phyloP scores from a whole-genome alignment of 2,329 filamentous ascomycete genomes.

The Stagonosporopsis vannaccii region DNA sequence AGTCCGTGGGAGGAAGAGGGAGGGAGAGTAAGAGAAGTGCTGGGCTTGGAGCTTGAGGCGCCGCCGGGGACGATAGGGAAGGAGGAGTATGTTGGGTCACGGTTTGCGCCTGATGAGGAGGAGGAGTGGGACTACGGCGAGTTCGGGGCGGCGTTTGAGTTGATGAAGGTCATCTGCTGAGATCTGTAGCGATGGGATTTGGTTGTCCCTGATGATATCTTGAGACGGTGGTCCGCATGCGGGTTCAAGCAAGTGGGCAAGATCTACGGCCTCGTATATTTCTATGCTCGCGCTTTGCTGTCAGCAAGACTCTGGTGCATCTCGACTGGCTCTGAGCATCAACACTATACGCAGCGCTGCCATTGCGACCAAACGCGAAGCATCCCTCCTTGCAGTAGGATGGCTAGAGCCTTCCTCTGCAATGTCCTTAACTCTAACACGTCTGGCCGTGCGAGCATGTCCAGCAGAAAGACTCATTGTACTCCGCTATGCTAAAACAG shows the following conservation, averaged over 20 bases:
- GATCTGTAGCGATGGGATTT: not conserved
- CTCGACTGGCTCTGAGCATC: not conserved
- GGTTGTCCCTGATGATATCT: not conserved
- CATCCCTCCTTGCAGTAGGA: not conserved
- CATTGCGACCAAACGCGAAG: not conserved
- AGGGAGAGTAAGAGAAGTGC: slow-evolving; percentile 26
- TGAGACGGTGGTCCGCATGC: not conserved
- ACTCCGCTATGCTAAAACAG: no score
- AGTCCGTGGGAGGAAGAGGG: slow-evolving; percentile 31
- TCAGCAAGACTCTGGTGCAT: not conserved
- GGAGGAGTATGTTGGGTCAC: slow-evolving; percentile 30
- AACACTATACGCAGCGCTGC: no score
- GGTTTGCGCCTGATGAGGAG: slow-evolving; percentile 31
- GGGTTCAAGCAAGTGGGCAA: not conserved
- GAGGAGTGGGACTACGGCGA: slow-evolving; percentile 39
- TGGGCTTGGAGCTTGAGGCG: slow-evolving; percentile 38
- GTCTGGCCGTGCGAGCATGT: no score
- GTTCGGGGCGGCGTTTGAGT: slow-evolving; percentile 14
- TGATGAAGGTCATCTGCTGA: slow-evolving; percentile 8
- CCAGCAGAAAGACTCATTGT: no score
- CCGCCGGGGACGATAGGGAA: slow-evolving; percentile 13
- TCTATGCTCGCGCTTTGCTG: not conserved
- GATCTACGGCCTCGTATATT: not conserved
- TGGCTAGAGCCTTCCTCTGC: no score
- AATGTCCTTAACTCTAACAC: no score